A percentile compares a stretch with the other conserved stretches of the same genome.
These are phyloP conservation scores for Colletotrichum liriopes DNA, from an alignment of 2,329 filamentous ascomycete genomes.

Conservation along the genomic window DNA sequence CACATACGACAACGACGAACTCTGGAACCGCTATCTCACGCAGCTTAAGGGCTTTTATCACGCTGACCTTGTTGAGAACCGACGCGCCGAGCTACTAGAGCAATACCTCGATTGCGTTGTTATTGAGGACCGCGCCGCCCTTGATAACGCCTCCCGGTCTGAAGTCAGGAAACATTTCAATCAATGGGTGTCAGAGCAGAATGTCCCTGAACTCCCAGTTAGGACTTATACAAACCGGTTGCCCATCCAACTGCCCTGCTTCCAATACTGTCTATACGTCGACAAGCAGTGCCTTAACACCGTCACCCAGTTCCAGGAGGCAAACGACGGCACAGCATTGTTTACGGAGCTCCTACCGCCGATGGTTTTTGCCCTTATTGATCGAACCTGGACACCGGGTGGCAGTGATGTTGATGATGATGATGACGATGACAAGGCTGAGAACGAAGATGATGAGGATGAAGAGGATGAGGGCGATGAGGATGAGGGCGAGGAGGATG, in stretches of 20 bases:
- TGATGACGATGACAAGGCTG: too few species aligned
- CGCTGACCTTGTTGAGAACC: not conserved
- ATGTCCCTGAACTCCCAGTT: not conserved
- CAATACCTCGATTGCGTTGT: constrained; percentile 17
- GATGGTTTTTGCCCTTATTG: constrained; percentile 7
- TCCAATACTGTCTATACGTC: constrained; percentile 25
- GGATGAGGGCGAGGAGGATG: not conserved
- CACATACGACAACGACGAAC: constrained; percentile 39
- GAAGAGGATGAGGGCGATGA: not conserved
- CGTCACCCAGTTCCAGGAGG: constrained; percentile 10
- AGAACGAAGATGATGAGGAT: too few species aligned
- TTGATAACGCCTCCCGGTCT: not conserved
- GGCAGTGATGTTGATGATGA: too few species aligned
- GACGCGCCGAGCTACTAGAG: constrained; percentile 17
- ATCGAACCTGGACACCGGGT: not conserved
- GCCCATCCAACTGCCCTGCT: constrained; percentile 1
- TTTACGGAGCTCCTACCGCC: too few species aligned
- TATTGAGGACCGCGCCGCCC: not conserved
- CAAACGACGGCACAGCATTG: not conserved
- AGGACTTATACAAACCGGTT: too few species aligned
- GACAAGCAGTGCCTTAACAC: constrained; percentile 20
- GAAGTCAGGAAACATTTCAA: not conserved
- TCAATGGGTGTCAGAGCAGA: not conserved
- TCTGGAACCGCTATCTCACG: constrained; percentile 29
- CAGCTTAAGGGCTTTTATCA: constrained; percentile 15